These are phyloP conservation scores for Geotrichum carabidarum DNA, from an alignment of 1,139 yeast species.

Conservation along the genomic window DNA sequence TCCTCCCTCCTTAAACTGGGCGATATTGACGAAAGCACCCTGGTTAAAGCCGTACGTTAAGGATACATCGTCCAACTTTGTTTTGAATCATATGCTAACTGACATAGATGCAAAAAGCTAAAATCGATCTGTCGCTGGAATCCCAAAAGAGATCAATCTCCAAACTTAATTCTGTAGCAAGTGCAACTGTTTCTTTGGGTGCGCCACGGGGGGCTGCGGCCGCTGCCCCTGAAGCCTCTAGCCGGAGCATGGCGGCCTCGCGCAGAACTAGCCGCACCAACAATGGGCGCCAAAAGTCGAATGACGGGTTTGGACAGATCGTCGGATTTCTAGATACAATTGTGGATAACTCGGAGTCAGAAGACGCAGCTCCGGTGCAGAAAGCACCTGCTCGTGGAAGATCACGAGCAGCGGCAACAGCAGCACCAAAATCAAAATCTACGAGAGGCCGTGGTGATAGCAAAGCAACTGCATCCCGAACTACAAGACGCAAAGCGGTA, in stretches of 20 bases:
- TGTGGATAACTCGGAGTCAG: slow-evolving; percentile 6
- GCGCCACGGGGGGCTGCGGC: neutral
- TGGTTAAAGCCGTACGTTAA: slow-evolving; percentile 14
- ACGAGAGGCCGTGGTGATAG: neutral
- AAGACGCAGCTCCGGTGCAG: neutral
- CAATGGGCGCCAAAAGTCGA: neutral
- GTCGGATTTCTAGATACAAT: slow-evolving; percentile 11
- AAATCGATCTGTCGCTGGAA: slow-evolving; percentile 13
- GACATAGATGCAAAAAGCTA: slow-evolving; percentile 16
- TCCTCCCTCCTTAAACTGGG: slow-evolving; percentile 48
- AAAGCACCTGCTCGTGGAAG: neutral
- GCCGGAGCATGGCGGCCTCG: slow-evolving; percentile 3
- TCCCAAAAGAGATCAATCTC: slow-evolving; percentile 10
- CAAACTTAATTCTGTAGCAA: neutral
- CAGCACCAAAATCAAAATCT: slow-evolving; percentile 3
- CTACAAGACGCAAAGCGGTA: neutral
- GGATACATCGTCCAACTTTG: neutral
- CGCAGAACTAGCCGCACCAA: neutral
- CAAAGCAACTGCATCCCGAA: slow-evolving; percentile 1
- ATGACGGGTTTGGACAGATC: slow-evolving; percentile 9
- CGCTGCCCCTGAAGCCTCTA: neutral
- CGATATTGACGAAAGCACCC: slow-evolving; percentile 29
- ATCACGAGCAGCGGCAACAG: neutral
- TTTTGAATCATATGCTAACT: neutral
- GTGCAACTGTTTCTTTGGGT: neutral